Base-by-base conservation (phyloP, 2,329 filamentous ascomycete species). In the Pseudogymnoascus sp. region DNA sequence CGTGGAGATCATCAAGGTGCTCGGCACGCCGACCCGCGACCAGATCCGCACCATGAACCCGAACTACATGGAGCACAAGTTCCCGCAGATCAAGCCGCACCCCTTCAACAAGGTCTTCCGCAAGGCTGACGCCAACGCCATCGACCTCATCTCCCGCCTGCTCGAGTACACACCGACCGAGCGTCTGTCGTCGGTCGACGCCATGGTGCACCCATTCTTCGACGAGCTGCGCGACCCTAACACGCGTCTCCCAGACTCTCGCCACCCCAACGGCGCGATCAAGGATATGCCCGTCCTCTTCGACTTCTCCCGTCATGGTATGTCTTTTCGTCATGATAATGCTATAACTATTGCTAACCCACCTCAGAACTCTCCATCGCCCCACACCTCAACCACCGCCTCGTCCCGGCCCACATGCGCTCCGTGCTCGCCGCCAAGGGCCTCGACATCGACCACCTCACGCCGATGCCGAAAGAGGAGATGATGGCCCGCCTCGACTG, bases 21-120 rank as follows among this genome's bases (percentile, higher is more conserved):
- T 99, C 65, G 94, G 94, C 64, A 99, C 94, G 16, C 94, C 94
- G 16, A 97, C 94, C 36, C 85, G 94, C 67, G 94, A 99, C 76
- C 94, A 99, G 77, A 99, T 99, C 72, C 90, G 94, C 69, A 99
- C 94, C 68, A 99, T 99, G 94, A 99, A 99, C 78, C 94, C 94
- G 64, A 99, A 99, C 78, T 99, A 99, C 78, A 99, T 99, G 94
- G 94, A 99, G 80, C 94, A 99, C 81, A 97, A 97, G 80, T 99
- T 99, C 78, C 94, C 94, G 58, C 94, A 99, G 77, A 99, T 99
- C 81, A 99, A 99, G 82, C 94, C 94, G 63, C 94, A 99, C 73
- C 94, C 94, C 28, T 99, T 99, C 82, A 95, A 90, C 80, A 97
- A 97, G 84, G 94, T 99, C 62, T 97, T 99, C 84, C 88, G 94